A percentile compares a stretch with the other conserved stretches of the same genome.
These are phyloP conservation scores for Scutellaria barbata DNA, from an alignment of 257 asterid species.

Conservation along the genomic window DNA sequence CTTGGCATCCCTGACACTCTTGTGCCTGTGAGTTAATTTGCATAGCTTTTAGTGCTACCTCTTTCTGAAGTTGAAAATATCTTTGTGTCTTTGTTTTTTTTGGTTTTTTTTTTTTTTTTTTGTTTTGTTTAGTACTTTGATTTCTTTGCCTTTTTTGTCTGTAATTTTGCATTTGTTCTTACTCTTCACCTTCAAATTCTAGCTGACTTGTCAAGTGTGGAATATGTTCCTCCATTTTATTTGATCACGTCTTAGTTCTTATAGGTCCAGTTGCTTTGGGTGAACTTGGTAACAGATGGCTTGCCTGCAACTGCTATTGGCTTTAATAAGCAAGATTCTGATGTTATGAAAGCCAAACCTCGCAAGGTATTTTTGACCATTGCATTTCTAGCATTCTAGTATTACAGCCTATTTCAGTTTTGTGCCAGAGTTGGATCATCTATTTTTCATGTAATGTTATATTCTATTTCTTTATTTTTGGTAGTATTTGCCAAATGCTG, in stretches of 20 bases:
- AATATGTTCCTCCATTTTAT: constrained; percentile 16
- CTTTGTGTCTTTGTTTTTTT: neutral
- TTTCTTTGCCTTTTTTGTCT: constrained; percentile 6
- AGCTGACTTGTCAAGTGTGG: constrained; percentile 19
- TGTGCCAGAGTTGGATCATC: constrained; percentile 12
- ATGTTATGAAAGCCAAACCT: constrained; percentile 98
- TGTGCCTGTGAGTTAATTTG: constrained; percentile 79
- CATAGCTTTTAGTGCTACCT: constrained; percentile 21
- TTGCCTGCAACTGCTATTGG: constrained; percentile 99
- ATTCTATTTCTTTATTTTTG: constrained; percentile 10
- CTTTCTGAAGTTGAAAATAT: constrained; percentile 10
- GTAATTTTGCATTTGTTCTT: neutral
- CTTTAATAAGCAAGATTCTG: constrained; percentile 95
- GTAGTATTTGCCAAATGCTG: constrained; percentile 14
- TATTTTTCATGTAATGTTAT: constrained; percentile 16
- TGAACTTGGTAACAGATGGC: constrained; percentile 98
- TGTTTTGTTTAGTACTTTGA: neutral
- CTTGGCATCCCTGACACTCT: constrained; percentile 99
- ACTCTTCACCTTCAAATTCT: constrained; percentile 17
- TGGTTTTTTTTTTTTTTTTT: too few relatives aligned
- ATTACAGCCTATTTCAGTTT: neutral
- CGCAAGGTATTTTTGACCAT: constrained; percentile 71
- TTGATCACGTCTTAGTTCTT: constrained; percentile 35
- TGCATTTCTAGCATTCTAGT: constrained; percentile 12
- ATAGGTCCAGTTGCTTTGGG: constrained; percentile 99